Evolutionary conservation across 2,329 filamentous ascomycete species (phyloP).

Genomic region (Verticillium nonalfalfae): DNA sequence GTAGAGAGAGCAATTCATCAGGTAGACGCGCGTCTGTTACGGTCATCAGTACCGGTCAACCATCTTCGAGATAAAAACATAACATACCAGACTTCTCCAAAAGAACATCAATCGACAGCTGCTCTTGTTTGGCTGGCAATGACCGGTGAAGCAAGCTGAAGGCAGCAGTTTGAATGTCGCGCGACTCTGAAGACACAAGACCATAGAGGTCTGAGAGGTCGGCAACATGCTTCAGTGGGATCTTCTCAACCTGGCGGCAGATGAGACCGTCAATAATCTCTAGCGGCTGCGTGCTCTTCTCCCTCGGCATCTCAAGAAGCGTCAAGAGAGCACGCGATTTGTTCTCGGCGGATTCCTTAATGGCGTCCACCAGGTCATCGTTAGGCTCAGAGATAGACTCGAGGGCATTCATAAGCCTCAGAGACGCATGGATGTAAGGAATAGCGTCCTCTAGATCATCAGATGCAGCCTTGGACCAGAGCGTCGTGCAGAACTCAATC

Average conservation of each 20-base stretch:
- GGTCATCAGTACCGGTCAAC: not conserved
- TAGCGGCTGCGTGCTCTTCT: slow-evolving; percentile 53
- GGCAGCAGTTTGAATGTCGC: slow-evolving; percentile 70
- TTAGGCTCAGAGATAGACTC: slow-evolving; percentile 66
- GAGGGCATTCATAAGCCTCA: slow-evolving; percentile 63
- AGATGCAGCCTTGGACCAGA: slow-evolving; percentile 46
- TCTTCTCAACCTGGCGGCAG: slow-evolving; percentile 58
- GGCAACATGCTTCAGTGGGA: slow-evolving; percentile 55
- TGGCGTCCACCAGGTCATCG: slow-evolving; percentile 75
- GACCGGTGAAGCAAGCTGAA: slow-evolving; percentile 74
- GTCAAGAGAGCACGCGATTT: slow-evolving; percentile 54
- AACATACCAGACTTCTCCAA: slow-evolving; percentile 57
- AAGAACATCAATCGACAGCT: slow-evolving; percentile 72
- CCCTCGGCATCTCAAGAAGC: slow-evolving; percentile 51
- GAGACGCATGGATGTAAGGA: slow-evolving; percentile 62
- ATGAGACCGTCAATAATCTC: slow-evolving; percentile 72
- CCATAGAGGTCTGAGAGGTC: slow-evolving; percentile 66
- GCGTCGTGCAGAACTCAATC: slow-evolving; percentile 49
- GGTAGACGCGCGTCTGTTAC: slow-evolving; percentile 60
- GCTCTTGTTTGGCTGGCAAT: slow-evolving; percentile 73
- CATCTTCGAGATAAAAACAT: too few relatives aligned
- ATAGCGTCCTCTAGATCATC: slow-evolving; percentile 41
- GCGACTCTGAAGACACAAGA: slow-evolving; percentile 68
- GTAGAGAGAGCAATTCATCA: slow-evolving; percentile 75
- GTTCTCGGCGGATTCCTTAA: slow-evolving; percentile 51